A percentile compares a stretch with the other conserved stretches of the same genome.
Conservation (phyloP, 2,329 filamentous ascomycete genomes). For the Stemphylium beticola region DNA sequence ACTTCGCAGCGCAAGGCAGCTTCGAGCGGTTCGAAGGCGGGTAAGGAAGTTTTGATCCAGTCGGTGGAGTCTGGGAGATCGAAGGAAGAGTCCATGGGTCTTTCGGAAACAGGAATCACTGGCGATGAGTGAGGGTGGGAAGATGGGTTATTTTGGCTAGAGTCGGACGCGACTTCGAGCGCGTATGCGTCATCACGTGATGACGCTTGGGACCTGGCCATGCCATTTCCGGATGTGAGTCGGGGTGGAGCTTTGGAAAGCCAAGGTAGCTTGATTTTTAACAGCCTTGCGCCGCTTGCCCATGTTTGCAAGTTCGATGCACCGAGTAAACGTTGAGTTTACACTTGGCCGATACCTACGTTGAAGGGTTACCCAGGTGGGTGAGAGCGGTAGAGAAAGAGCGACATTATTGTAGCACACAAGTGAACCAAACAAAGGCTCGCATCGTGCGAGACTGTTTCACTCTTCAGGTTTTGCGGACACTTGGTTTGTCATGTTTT, state of each 20-base stretch:
- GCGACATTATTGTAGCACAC: not conserved
- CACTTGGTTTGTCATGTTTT: not conserved
- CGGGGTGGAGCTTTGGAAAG: not conserved
- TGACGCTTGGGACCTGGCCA: not conserved
- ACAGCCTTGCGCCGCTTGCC: not conserved
- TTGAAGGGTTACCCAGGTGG: not conserved
- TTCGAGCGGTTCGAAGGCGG: constrained; percentile 74
- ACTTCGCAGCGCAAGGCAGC: constrained; percentile 90
- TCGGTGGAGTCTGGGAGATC: constrained; percentile 79
- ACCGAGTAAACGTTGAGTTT: not conserved
- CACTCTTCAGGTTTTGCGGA: not conserved
- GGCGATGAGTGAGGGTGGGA: constrained; percentile 14
- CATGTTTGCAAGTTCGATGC: not conserved
- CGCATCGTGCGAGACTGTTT: not conserved
- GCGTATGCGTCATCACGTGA: constrained; percentile 26
- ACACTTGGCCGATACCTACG: not conserved
- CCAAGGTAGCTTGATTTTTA: not conserved
- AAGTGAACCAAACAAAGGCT: not conserved
- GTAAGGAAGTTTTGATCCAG: constrained; percentile 75
- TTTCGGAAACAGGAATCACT: constrained; percentile 6
- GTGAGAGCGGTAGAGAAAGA: not conserved
- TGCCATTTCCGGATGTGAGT: constrained; percentile 10
- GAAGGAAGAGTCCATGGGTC: constrained; percentile 42
- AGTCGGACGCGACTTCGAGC: constrained; percentile 20
- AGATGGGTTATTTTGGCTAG: constrained; percentile 10